These are phyloP conservation scores for Gynostemma pentaphyllum DNA, from an alignment of 306 rosid species.

Conservation along the genomic window DNA sequence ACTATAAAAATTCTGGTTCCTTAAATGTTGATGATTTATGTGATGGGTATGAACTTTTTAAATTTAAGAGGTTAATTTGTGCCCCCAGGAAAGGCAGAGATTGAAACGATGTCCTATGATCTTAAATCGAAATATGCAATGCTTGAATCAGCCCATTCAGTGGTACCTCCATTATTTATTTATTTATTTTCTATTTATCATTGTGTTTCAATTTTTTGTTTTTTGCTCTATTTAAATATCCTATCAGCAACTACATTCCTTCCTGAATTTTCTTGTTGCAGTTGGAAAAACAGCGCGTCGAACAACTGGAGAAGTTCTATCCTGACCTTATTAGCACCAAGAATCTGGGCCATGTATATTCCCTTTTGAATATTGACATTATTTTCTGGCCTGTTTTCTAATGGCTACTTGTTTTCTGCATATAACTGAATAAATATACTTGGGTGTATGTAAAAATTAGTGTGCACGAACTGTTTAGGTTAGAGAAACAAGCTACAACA, in stretches of 20 bases:
- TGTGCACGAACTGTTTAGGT: slow-evolving; percentile 2
- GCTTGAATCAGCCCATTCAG: slow-evolving; percentile 64
- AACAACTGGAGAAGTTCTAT: slow-evolving; percentile 78
- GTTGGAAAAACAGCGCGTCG: slow-evolving; percentile 69
- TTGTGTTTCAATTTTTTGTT: slow-evolving; percentile 1
- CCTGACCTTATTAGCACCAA: slow-evolving; percentile 87
- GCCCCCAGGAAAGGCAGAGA: slow-evolving; percentile 59
- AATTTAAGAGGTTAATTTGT: slow-evolving; percentile 15
- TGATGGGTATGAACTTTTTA: neutral
- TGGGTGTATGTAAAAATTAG: neutral
- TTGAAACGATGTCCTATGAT: slow-evolving; percentile 42
- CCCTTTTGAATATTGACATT: slow-evolving; percentile 10
- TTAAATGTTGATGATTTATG: neutral
- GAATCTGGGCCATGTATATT: slow-evolving; percentile 69
- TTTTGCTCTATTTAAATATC: neutral
- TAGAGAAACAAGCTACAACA: neutral
- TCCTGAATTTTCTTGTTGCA: slow-evolving; percentile 32
- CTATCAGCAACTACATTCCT: slow-evolving; percentile 2
- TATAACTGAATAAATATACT: neutral
- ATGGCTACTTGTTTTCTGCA: neutral
- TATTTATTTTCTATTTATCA: neutral
- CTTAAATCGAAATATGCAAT: slow-evolving; percentile 53
- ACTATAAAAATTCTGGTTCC: neutral
- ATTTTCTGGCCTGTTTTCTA: slow-evolving; percentile 2
- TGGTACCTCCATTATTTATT: slow-evolving; percentile 33